Conservation (phyloP, 2,329 filamentous ascomycete genomes). For the Thielaviopsis musarum region DNA sequence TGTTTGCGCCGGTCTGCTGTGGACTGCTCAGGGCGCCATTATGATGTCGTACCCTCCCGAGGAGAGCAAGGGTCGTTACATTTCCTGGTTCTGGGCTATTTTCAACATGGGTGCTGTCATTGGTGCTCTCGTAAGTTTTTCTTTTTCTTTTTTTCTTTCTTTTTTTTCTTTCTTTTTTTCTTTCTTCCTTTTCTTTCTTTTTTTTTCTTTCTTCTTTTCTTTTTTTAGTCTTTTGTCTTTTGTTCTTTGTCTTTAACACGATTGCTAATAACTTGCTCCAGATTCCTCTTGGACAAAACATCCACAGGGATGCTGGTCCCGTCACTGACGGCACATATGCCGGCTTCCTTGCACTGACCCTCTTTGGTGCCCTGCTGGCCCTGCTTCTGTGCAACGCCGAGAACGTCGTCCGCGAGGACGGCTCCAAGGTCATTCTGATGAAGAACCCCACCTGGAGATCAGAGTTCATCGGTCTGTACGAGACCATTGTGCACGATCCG, state of each 20-base stretch:
- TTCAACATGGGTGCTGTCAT: constrained; percentile 88
- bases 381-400: constrained; percentile 55
- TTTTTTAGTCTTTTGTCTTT: too few species aligned
- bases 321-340: constrained; percentile 73
- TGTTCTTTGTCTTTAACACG: too few species aligned
- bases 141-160: background rate
- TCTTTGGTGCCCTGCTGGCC: constrained; percentile 51
- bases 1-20: constrained; percentile 62
- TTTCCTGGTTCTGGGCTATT: constrained; percentile 86
- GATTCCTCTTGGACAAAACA: constrained; percentile 59
- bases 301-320: constrained; percentile 34
- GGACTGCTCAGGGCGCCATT: constrained; percentile 69
- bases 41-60: constrained; percentile 85
- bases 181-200: background rate
- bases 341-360: constrained; percentile 72
- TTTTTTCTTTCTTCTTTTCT: background rate
- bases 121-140: constrained; percentile 41
- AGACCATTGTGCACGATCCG: constrained; percentile 53
- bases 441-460: constrained; percentile 78
- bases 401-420: constrained; percentile 58
- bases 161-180: background rate
- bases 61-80: constrained; percentile 69
- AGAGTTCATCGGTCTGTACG: constrained; percentile 58
- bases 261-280: constrained; percentile 12
- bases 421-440: constrained; percentile 68